Conservation (phyloP, 805 yeast genomes). For the Maudiozyma saulgeensis region DNA sequence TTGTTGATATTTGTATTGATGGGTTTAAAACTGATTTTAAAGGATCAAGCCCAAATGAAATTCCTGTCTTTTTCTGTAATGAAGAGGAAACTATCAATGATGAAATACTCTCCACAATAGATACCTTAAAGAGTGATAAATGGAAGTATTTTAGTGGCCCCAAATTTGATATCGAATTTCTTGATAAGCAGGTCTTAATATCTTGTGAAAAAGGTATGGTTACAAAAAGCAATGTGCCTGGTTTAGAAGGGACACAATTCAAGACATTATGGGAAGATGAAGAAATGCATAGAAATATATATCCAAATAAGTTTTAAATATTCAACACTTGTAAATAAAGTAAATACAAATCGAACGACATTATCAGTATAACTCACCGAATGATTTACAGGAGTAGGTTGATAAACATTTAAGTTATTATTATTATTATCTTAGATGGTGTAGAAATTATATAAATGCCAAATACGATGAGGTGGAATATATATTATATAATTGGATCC, state of each 20-base stretch:
- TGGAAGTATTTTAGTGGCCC: constrained; percentile 81
- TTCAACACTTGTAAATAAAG: not conserved
- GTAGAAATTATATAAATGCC: too few relatives aligned
- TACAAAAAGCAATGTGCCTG: constrained; percentile 8
- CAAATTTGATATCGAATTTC: constrained; percentile 47
- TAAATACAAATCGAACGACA: too few relatives aligned
- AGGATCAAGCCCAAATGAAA: constrained; percentile 16
- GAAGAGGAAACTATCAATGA: constrained; percentile 22
- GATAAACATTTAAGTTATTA: too few relatives aligned
- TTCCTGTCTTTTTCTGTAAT: constrained; percentile 24
- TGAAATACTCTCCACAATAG: constrained; percentile 34
- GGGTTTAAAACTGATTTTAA: constrained; percentile 15
- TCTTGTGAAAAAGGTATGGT: constrained; percentile 44
- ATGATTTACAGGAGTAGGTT: too few relatives aligned
- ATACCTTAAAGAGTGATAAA: constrained; percentile 45
- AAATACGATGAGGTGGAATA: too few relatives aligned
- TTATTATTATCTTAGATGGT: too few relatives aligned
- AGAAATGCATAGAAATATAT: not conserved
- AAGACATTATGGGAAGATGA: constrained; percentile 3
- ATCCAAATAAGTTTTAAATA: not conserved
- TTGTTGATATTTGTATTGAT: constrained; percentile 20
- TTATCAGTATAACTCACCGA: too few relatives aligned
- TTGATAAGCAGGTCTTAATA: constrained; percentile 27
- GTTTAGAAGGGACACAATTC: constrained; percentile 12
- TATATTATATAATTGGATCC: too few relatives aligned